Evolutionary conservation across 2,329 filamentous ascomycete genomes (phyloP), one percentile per base, ranked within the genome.

Genomic region (Penicillium thymicola): DNA sequence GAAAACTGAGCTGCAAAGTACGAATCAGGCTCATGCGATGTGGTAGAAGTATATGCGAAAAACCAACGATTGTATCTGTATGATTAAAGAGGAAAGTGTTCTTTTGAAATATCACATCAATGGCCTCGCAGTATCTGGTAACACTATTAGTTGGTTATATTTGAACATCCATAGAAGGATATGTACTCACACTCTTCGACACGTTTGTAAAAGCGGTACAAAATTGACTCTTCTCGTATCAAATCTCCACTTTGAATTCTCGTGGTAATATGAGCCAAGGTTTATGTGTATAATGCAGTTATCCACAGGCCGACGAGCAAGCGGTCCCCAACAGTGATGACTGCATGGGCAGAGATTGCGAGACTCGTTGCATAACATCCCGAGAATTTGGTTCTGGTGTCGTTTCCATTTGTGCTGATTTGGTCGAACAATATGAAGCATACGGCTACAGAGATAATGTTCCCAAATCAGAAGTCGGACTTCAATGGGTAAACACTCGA

Each of bases 71-170:
- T 2, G 42, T 34, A 10, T 45, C 25, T 47, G 51, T 46, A 3
- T 47, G 18, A 14, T 47, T 27, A 21, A 53, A 53, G n/a, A 40
- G 51, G 21, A 53, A 53, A 8, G 18, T 40, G 8, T 47, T 53
- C 18, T 53, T 46, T n/a, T 38, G 42, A 23, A 32, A 53, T n/a
- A 53, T 34, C 8, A 47, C 40, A 28, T 47, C 51, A 10, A 53
- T 40, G 1, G 14, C 4, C 34, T 53, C 51, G 5, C 18, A 37
- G 11, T 53, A 53, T 16, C 51, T 53, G 18, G 1, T 9, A 9
- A 13, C 3, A 8, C 14, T 36, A 5, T 47, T 37, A 53, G 16
- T 21, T 28, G 8, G 37, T n/a, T 23, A n/a, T 10, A 11, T 36
- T 14, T 8, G 4, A 23, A 32, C 3, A 21, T 21, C 2, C 2